phyloP scores from a whole-genome alignment of 257 asterid species.

The Dorcoceras hygrometricum region DNA sequence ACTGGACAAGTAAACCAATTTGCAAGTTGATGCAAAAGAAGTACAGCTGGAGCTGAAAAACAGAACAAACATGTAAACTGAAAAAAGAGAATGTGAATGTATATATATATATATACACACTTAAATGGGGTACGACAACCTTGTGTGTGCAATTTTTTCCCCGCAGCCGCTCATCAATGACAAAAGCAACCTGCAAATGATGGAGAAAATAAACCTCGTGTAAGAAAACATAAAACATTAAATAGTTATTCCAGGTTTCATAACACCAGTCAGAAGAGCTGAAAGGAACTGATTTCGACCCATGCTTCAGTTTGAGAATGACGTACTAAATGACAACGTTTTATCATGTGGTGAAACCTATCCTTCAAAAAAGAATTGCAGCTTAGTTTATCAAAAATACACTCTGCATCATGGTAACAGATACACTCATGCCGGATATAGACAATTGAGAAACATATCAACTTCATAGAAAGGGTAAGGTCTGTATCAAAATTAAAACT shows the following conservation, averaged over 20 bases:
- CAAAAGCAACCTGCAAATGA: slow-evolving; percentile 66
- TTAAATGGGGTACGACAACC: slow-evolving; percentile 37
- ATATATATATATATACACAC: too few species aligned
- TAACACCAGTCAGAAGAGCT: slow-evolving; percentile 18
- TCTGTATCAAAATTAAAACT: slow-evolving; percentile 16
- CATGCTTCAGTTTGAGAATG: slow-evolving; percentile 18
- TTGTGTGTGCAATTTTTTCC: slow-evolving; percentile 69
- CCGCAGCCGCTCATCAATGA: slow-evolving; percentile 83
- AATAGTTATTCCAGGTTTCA: slow-evolving; percentile 9
- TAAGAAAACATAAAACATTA: slow-evolving; percentile 1
- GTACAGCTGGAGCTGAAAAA: slow-evolving; percentile 9
- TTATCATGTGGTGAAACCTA: background rate
- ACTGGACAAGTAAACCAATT: background rate
- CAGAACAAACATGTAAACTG: slow-evolving; percentile 13
- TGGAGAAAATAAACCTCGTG: slow-evolving; percentile 18
- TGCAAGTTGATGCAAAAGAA: background rate
- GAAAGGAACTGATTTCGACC: slow-evolving; percentile 2
- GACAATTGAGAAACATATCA: background rate
- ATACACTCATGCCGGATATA: slow-evolving; percentile 2
- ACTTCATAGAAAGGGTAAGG: slow-evolving; percentile 7
- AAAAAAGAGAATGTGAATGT: background rate
- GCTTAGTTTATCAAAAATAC: slow-evolving; percentile 11
- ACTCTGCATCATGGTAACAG: background rate
- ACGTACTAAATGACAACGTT: background rate
- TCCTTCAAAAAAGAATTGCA: slow-evolving; percentile 3